A percentile compares a stretch with the other conserved stretches of the same genome.
Evolutionary conservation across 257 asterid species (phyloP).

Genomic region (Ilex asprella): DNA sequence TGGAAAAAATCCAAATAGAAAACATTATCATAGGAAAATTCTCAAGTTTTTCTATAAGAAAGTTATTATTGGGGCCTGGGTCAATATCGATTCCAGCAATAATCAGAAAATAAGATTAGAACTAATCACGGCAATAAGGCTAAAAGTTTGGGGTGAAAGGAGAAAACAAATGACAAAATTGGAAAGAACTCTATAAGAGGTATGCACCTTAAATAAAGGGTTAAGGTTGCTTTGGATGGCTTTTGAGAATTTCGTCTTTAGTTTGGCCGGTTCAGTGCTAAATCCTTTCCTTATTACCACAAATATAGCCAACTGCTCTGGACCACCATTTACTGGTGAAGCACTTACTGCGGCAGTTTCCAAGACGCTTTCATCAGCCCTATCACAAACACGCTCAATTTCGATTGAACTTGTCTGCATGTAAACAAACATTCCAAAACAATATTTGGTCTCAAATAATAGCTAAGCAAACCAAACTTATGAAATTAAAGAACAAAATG

Average conservation of each 20-base stretch:
- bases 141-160: background rate
- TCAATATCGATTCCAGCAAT: background rate
- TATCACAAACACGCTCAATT: conserved; percentile 72
- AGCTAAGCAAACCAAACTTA: no score
- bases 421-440: background rate
- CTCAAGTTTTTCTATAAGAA: no score
- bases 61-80: no score
- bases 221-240: conserved; percentile 73
- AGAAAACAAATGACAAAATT: background rate
- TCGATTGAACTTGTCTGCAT: conserved; percentile 82
- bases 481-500: no score
- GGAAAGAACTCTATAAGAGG: background rate
- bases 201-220: conserved; percentile 78
- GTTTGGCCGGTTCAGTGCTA: conserved; percentile 29
- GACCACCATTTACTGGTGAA: conserved; percentile 73
- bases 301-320: conserved; percentile 64
- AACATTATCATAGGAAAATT: no score
- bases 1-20: no score
- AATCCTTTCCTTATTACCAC: conserved; percentile 65
- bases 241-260: conserved; percentile 51
- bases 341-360: conserved; percentile 86
- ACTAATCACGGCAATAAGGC: background rate
- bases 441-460: background rate
- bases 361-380: conserved; percentile 59
- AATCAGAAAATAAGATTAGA: background rate